Percentiles rank a stretch among this genome's conserved stretches.
phyloP scores from a whole-genome alignment of 2,329 filamentous ascomycete species.

The Alternaria solani region DNA sequence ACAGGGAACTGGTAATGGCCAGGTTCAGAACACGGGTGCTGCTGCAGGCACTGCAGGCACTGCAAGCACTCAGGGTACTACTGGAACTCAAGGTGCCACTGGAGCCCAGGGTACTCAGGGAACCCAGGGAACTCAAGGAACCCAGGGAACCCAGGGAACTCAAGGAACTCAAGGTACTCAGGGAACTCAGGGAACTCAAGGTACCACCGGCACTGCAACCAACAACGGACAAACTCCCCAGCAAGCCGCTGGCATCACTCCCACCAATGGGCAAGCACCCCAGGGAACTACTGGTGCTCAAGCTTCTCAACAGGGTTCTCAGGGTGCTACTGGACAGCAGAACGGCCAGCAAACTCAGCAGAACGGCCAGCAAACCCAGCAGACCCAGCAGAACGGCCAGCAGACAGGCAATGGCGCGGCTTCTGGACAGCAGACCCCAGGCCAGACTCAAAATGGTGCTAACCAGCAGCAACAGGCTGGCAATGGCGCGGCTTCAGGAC shows the following conservation, averaged over 20 bases:
- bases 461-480: not conserved
- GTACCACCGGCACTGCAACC: not conserved
- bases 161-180: not conserved
- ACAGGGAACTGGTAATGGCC: conserved; percentile 41
- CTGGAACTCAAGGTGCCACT: too few species aligned
- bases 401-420: not conserved
- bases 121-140: not conserved
- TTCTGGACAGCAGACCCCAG: not conserved
- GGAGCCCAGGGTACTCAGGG: not conserved
- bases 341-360: conserved; percentile 16
- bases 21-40: conserved; percentile 29
- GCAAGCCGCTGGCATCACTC: conserved; percentile 1
- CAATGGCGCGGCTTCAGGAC: not conserved
- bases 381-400: conserved; percentile 2
- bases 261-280: conserved; percentile 1
- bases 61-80: not conserved
- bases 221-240: conserved; percentile 4
- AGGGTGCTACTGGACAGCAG: conserved; percentile 10
- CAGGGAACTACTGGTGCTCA: conserved; percentile 5
- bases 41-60: conserved; percentile 11
- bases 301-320: conserved; percentile 4
- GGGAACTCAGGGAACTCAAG: not conserved
- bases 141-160: not conserved
- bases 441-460: not conserved
- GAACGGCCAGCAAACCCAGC: conserved; percentile 3